Evolutionary conservation across 768 basidiomycete species (phyloP).

Genomic region (Mycena latifolia): DNA sequence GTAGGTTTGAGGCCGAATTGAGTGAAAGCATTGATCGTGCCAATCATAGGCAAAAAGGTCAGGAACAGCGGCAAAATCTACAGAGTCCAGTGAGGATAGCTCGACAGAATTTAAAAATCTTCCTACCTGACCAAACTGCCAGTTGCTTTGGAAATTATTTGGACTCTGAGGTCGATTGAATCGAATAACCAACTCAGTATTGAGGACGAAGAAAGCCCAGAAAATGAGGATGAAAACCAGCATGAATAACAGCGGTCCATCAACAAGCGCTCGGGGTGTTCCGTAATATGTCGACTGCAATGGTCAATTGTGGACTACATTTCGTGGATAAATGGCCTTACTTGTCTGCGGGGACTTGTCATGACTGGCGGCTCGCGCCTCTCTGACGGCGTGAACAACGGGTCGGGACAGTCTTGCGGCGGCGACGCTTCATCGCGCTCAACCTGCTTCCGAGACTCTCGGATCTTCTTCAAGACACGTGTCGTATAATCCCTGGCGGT

Average conservation of each 20-base stretch:
- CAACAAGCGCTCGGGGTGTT: not conserved
- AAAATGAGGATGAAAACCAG: slow-evolving; percentile 8
- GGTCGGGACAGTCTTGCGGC: not conserved
- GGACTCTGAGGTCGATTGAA: not conserved
- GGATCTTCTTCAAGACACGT: not conserved
- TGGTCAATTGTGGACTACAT: too few relatives aligned
- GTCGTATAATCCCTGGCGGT: slow-evolving; percentile 20
- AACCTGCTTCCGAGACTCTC: not conserved
- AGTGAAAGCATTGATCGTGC: too few relatives aligned
- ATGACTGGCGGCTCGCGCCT: not conserved
- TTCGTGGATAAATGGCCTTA: not conserved
- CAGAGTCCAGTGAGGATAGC: too few relatives aligned
- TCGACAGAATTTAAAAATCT: too few relatives aligned
- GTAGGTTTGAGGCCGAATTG: too few relatives aligned
- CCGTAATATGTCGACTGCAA: slow-evolving; percentile 2
- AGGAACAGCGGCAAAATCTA: too few relatives aligned
- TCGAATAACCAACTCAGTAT: slow-evolving; percentile 18
- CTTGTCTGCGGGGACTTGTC: not conserved
- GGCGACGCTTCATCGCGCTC: not conserved
- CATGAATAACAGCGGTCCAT: slow-evolving; percentile 2
- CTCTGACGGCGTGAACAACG: not conserved
- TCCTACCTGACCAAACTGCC: slow-evolving; percentile 24
- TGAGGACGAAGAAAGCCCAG: slow-evolving; percentile 15
- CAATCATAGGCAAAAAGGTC: too few relatives aligned
- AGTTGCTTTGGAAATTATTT: not conserved